These are phyloP conservation scores for Chrysanthemum lavandulifolium DNA, from an alignment of 129 eudicot genomes.

Conservation along the genomic window DNA sequence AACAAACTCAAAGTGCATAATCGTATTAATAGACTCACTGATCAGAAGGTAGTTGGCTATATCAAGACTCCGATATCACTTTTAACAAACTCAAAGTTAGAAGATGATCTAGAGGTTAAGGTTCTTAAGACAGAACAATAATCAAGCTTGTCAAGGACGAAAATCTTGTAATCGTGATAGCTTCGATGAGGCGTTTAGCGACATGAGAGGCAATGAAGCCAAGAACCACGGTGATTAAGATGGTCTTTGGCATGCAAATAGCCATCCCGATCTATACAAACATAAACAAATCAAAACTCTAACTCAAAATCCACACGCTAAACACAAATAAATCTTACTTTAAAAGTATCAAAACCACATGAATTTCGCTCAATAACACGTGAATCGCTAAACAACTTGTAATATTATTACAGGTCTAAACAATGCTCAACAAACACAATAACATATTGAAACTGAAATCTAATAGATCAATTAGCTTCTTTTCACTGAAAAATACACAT, in stretches of 20 bases:
- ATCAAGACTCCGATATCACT: conserved; percentile 96
- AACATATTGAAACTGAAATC: too few species aligned
- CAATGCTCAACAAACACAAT: too few species aligned
- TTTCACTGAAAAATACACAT: too few species aligned
- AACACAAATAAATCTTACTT: neutral
- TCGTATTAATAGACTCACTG: conserved; percentile 85
- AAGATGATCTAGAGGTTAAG: conserved; percentile 65
- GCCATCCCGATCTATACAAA: conserved; percentile 56
- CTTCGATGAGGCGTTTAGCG: conserved; percentile 83
- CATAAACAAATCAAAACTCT: conserved; percentile 15
- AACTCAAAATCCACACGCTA: conserved; percentile 11
- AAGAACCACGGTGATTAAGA: conserved; percentile 92
- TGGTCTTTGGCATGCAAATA: conserved; percentile 79
- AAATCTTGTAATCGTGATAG: conserved; percentile 96
- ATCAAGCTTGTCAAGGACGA: conserved; percentile 99
- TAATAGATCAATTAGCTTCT: too few species aligned
- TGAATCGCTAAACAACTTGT: too few species aligned
- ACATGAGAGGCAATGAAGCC: conserved; percentile 99
- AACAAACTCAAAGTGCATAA: conserved; percentile 73
- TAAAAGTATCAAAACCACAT: too few species aligned
- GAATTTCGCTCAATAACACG: too few species aligned
- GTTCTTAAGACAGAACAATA: conserved; percentile 83
- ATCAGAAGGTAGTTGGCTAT: conserved; percentile 91
- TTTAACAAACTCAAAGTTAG: conserved; percentile 86
- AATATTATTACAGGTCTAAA: too few species aligned